Evolutionary conservation across 257 asterid genomes (phyloP).

Genomic region (Nicotiana obtusifolia): DNA sequence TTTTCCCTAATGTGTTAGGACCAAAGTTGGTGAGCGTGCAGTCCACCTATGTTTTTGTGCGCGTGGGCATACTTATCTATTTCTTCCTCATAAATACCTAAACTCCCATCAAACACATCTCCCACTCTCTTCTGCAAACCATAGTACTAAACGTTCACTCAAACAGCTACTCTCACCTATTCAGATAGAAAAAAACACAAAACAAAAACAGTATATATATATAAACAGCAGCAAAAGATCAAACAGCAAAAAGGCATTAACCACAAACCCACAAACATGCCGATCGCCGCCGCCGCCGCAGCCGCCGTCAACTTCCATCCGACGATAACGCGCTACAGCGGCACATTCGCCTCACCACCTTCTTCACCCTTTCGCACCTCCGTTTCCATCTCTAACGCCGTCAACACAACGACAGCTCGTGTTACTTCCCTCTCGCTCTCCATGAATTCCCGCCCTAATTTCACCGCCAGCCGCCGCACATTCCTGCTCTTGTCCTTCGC

Average conservation of each 20-base stretch:
- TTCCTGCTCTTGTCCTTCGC: slow-evolving; percentile 8
- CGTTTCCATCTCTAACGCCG: slow-evolving; percentile 17
- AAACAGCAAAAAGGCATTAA: neutral
- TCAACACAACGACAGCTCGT: slow-evolving; percentile 7
- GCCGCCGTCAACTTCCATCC: neutral
- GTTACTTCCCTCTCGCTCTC: slow-evolving; percentile 17
- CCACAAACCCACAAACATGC: neutral
- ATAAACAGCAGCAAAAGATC: neutral
- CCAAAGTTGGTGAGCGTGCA: neutral
- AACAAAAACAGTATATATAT: neutral
- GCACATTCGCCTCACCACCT: slow-evolving; percentile 19
- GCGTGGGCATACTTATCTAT: neutral
- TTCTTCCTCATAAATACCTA: neutral
- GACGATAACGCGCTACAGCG: neutral
- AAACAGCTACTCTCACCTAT: neutral
- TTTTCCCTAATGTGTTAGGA: too few relatives aligned
- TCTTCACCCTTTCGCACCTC: slow-evolving; percentile 17
- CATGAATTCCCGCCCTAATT: slow-evolving; percentile 24
- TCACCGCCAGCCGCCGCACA: slow-evolving; percentile 18
- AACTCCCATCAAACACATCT: neutral
- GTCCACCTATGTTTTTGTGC: neutral
- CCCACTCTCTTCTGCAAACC: neutral
- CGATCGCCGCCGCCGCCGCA: slow-evolving; percentile 27
- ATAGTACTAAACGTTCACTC: neutral
- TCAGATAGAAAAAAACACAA: too few relatives aligned